Conservation (phyloP, 2,329 filamentous ascomycete species). For the Apiospora kogelbergensis region DNA sequence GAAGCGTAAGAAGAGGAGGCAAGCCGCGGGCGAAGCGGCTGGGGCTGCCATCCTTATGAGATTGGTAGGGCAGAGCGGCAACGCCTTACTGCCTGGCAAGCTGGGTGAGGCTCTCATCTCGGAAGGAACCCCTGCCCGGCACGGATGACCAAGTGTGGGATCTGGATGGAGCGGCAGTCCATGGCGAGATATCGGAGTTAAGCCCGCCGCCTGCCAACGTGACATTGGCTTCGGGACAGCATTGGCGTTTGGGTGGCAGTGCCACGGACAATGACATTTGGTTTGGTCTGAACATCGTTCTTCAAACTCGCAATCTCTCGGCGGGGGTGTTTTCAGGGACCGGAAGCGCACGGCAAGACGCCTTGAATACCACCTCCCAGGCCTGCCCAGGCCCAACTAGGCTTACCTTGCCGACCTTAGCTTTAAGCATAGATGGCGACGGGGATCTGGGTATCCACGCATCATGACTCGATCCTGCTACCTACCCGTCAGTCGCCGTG, state of each 20-base stretch:
- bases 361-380: neutral
- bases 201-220: neutral
- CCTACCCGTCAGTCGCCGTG: neutral
- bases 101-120: neutral
- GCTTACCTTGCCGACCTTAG: neutral
- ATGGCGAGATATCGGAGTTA: neutral
- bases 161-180: neutral
- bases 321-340: neutral
- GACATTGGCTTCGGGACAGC: neutral
- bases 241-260: neutral
- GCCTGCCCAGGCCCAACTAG: neutral
- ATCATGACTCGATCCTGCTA: neutral
- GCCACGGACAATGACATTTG: neutral
- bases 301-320: constrained; percentile 5
- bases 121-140: neutral
- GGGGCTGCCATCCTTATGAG: neutral
- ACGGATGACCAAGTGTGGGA: neutral
- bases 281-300: neutral
- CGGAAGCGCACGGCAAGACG: constrained; percentile 3
- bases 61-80: neutral
- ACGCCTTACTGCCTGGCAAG: neutral
- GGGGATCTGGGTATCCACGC: neutral
- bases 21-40: neutral
- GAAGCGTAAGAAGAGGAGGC: neutral
- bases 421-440: neutral